Evolutionary conservation across 371 early-diverging fungal species (phyloP).

Genomic region (Syncephalastrum racemosum): DNA sequence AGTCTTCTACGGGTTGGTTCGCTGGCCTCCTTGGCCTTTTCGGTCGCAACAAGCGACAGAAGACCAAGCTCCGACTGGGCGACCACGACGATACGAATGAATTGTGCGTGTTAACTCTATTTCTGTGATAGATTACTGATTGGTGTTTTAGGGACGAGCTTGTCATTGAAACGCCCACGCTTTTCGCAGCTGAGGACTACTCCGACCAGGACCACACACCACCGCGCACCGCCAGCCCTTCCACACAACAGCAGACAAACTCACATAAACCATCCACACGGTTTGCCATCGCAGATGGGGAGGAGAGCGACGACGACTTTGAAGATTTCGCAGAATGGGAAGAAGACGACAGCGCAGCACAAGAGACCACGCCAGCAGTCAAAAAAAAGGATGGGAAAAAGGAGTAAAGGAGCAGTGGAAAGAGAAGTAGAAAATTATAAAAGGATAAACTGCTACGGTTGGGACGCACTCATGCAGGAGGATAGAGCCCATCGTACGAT

Average conservation of each 20-base stretch:
- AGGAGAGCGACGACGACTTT: slow-evolving; percentile 32
- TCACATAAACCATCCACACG: slow-evolving; percentile 10
- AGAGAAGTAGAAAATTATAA: too few species aligned
- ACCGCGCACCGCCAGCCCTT: background rate
- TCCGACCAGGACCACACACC: slow-evolving; percentile 20
- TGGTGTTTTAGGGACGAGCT: slow-evolving; percentile 38
- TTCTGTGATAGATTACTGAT: background rate
- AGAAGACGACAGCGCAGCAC: slow-evolving; percentile 9
- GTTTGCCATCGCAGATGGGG: slow-evolving; percentile 33
- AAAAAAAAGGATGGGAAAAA: too few species aligned
- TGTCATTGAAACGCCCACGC: slow-evolving; percentile 43
- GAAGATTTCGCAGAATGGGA: slow-evolving; percentile 46
- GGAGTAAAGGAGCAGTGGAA: too few species aligned
- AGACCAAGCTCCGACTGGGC: slow-evolving; percentile 31
- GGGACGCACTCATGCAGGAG: too few species aligned
- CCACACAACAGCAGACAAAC: background rate
- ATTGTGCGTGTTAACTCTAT: slow-evolving; percentile 28
- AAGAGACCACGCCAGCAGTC: too few species aligned
- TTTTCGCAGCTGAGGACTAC: slow-evolving; percentile 43
- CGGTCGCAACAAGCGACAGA: slow-evolving; percentile 11
- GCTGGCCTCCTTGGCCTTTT: background rate
- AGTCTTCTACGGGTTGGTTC: background rate
- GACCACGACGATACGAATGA: slow-evolving; percentile 49
- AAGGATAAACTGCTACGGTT: too few species aligned
- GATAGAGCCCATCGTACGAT: too few species aligned